Conservation (phyloP, 352 stramenopile species). For the Aphanomyces euteiches region DNA sequence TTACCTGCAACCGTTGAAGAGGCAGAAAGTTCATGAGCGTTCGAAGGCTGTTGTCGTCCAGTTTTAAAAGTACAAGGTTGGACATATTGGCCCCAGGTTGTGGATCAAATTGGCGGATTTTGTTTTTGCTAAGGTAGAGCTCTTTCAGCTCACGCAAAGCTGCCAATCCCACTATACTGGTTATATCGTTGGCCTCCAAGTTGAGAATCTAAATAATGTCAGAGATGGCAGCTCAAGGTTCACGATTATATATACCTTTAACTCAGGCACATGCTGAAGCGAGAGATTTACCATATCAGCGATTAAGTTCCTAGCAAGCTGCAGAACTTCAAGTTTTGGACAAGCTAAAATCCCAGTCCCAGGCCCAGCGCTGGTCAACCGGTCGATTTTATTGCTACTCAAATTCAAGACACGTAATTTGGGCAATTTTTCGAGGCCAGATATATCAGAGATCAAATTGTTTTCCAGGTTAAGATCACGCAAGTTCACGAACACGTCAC, state of each 20-base stretch:
- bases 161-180: constrained; percentile 57
- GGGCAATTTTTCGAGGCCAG: constrained; percentile 52
- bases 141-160: constrained; percentile 60
- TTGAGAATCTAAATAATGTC: constrained; percentile 48
- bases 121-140: constrained; percentile 77
- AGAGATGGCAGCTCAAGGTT: not conserved
- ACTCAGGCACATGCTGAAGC: constrained; percentile 54
- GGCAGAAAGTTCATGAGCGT: constrained; percentile 64
- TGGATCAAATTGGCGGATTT: constrained; percentile 71
- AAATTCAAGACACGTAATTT: constrained; percentile 66
- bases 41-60: constrained; percentile 80
- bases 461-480: constrained; percentile 77
- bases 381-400: constrained; percentile 73
- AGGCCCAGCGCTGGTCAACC: constrained; percentile 37
- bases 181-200: constrained; percentile 78
- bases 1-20: constrained; percentile 63
- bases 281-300: constrained; percentile 65
- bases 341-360: constrained; percentile 59
- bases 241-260: constrained; percentile 44
- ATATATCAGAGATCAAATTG: constrained; percentile 79
- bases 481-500: constrained; percentile 59
- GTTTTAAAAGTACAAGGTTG: constrained; percentile 52
- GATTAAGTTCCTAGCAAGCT: constrained; percentile 77
- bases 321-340: constrained; percentile 59
- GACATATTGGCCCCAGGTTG: constrained; percentile 46